Conservation (phyloP, 768 basidiomycete species). For the Clitopilus hobsonii region DNA sequence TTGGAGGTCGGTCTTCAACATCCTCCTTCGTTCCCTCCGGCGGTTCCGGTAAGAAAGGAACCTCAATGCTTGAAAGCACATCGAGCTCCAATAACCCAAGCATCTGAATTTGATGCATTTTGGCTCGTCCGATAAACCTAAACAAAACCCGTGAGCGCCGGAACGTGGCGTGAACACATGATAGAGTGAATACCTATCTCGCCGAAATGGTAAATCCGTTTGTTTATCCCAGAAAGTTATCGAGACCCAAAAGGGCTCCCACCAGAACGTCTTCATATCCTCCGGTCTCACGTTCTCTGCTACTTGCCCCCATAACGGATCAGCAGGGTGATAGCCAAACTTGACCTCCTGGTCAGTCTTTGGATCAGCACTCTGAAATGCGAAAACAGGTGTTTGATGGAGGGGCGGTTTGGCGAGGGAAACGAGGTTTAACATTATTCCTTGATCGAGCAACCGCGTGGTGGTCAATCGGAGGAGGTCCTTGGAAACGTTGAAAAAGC, state of each 20-base stretch:
- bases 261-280: constrained; percentile 67
- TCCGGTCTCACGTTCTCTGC: constrained; percentile 31
- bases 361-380: constrained; percentile 61
- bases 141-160: constrained; percentile 4
- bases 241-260: constrained; percentile 87
- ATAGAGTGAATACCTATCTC: constrained; percentile 52
- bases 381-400: constrained; percentile 91
- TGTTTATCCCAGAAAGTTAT: constrained; percentile 85
- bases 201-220: constrained; percentile 77
- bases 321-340: constrained; percentile 42
- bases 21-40: constrained; percentile 29
- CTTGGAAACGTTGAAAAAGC: constrained; percentile 91
- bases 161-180: neutral
- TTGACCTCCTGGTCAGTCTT: constrained; percentile 44
- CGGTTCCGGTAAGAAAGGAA: constrained; percentile 66
- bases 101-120: constrained; percentile 97
- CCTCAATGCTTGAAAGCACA: constrained; percentile 82
- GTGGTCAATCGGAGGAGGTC: constrained; percentile 87
- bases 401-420: constrained; percentile 87
- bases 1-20: constrained; percentile 29
- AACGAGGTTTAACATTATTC: constrained; percentile 84
- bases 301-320: constrained; percentile 75
- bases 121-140: constrained; percentile 91
- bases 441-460: constrained; percentile 90
- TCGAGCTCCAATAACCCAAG: constrained; percentile 89